These are phyloP conservation scores for Fraxinus nigra DNA, from an alignment of 305 asterid species.

Conservation along the genomic window DNA sequence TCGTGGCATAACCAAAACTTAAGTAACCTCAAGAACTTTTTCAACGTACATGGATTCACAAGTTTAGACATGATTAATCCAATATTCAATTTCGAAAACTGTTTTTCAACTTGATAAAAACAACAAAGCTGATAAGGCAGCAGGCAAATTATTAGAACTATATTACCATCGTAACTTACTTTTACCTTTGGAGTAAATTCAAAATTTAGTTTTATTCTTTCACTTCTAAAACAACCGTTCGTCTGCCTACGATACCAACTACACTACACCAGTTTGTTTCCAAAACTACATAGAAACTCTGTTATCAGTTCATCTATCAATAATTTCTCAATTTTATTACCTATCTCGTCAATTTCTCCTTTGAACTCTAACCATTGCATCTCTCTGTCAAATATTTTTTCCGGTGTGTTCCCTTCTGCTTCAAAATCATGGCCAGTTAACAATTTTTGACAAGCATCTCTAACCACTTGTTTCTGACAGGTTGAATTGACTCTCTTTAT, in stretches of 20 bases:
- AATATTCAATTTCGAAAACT: not conserved
- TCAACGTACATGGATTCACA: not conserved
- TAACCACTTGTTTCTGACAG: slow-evolving; percentile 32
- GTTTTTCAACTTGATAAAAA: not conserved
- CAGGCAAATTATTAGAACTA: not conserved
- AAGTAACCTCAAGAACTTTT: not conserved
- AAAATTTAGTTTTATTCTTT: not conserved
- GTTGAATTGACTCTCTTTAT: slow-evolving; percentile 19
- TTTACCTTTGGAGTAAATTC: not conserved
- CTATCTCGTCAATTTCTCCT: slow-evolving; percentile 35
- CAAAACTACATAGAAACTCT: slow-evolving; percentile 39
- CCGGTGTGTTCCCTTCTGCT: slow-evolving; percentile 15
- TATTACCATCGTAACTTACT: not conserved
- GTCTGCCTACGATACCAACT: slow-evolving; percentile 15
- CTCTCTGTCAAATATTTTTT: slow-evolving; percentile 39
- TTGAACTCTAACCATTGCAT: slow-evolving; percentile 42
- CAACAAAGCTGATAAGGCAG: not conserved
- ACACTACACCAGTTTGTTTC: slow-evolving; percentile 11
- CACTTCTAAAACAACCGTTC: not conserved
- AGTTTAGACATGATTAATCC: not conserved
- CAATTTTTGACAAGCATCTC: slow-evolving; percentile 43
- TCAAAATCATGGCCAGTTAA: slow-evolving; percentile 30
- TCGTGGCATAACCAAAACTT: not conserved
- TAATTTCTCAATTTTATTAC: slow-evolving; percentile 46
- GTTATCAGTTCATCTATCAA: slow-evolving; percentile 56